These are phyloP conservation scores for Paecilomyces dactylethromorphus DNA, from an alignment of 2,329 filamentous ascomycete genomes.

Conservation along the genomic window DNA sequence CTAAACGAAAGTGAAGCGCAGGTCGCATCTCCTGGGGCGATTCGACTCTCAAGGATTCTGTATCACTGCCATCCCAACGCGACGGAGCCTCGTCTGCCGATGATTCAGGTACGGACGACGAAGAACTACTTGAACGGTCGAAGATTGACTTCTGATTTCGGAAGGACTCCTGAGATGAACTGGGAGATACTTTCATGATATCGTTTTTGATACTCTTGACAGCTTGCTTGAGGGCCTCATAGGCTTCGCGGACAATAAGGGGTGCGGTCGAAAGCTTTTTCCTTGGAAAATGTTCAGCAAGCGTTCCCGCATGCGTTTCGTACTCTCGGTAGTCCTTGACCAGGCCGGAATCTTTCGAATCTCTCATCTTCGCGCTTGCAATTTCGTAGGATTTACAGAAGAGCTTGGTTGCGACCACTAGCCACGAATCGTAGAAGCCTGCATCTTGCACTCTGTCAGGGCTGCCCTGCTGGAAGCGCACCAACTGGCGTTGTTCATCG, in stretches of 20 bases:
- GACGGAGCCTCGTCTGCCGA: conserved; percentile 30
- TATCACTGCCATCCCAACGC: conserved; percentile 24
- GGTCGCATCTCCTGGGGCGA: conserved; percentile 26
- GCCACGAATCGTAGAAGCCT: conserved; percentile 36
- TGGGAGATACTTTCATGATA: conserved; percentile 37
- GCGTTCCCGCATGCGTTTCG: conserved; percentile 36
- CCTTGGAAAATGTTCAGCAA: conserved; percentile 34
- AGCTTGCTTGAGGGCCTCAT: conserved; percentile 26
- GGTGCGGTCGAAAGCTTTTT: conserved; percentile 17
- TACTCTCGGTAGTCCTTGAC: conserved; percentile 44
- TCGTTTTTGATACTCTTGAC: conserved; percentile 33
- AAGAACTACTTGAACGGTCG: conserved; percentile 40
- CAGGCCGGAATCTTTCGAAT: conserved; percentile 29
- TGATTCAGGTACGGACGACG: conserved; percentile 36
- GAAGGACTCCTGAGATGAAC: conserved; percentile 31
- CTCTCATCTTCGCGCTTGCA: conserved; percentile 34
- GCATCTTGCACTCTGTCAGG: conserved; percentile 12
- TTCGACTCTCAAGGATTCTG: conserved; percentile 21
- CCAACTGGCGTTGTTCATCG: conserved; percentile 15
- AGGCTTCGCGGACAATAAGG: conserved; percentile 26
- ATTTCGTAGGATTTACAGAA: conserved; percentile 37
- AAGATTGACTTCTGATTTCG: conserved; percentile 39
- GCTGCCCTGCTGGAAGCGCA: conserved; percentile 1
- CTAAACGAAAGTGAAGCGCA: conserved; percentile 19
- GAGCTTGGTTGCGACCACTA: conserved; percentile 35